Percentiles rank a stretch among this genome's conserved stretches.
Evolutionary conservation across 495 filamentous ascomycete genomes (phyloP).

Genomic region (Penicillium egyptiacum): DNA sequence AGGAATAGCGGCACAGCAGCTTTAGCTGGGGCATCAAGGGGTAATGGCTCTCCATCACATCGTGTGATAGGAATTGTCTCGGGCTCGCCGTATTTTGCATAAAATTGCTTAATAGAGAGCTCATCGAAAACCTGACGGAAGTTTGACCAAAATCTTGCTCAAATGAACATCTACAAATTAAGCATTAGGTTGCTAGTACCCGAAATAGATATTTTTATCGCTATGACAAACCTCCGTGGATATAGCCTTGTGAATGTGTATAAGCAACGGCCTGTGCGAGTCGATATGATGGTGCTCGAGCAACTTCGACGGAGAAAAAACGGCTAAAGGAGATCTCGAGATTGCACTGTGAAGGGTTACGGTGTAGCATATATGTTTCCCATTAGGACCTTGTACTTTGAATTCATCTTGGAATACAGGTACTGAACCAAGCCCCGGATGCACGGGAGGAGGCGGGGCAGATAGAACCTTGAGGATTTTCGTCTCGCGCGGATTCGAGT

Average conservation of each 20-base stretch:
- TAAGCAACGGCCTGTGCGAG: constrained; percentile 31
- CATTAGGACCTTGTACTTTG: constrained; percentile 32
- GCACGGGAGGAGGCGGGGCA: constrained; percentile 4
- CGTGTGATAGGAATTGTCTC: constrained; percentile 20
- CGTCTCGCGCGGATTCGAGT: constrained; percentile 7
- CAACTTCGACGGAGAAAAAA: constrained; percentile 33
- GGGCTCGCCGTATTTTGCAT: constrained; percentile 19
- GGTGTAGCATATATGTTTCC: constrained; percentile 32
- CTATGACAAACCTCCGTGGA: constrained; percentile 32
- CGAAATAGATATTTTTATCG: not conserved
- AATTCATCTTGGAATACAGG: constrained; percentile 30
- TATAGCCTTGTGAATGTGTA: constrained; percentile 36
- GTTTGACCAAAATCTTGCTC: constrained; percentile 37
- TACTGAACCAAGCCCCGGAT: constrained; percentile 19
- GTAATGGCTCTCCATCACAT: constrained; percentile 17
- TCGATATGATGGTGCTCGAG: constrained; percentile 28
- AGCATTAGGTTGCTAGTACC: constrained; percentile 4
- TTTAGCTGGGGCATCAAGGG: constrained; percentile 25
- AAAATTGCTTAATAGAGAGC: constrained; percentile 19
- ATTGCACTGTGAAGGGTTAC: constrained; percentile 26
- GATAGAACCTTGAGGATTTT: constrained; percentile 30
- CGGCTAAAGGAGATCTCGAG: constrained; percentile 30
- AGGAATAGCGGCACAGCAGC: constrained; percentile 33
- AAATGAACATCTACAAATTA: constrained; percentile 36
- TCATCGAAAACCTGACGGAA: constrained; percentile 34